These are phyloP conservation scores for Antitrichia curtipendula DNA, from an alignment of 225 moss, liverwort and hornwort species.

Conservation along the genomic window DNA sequence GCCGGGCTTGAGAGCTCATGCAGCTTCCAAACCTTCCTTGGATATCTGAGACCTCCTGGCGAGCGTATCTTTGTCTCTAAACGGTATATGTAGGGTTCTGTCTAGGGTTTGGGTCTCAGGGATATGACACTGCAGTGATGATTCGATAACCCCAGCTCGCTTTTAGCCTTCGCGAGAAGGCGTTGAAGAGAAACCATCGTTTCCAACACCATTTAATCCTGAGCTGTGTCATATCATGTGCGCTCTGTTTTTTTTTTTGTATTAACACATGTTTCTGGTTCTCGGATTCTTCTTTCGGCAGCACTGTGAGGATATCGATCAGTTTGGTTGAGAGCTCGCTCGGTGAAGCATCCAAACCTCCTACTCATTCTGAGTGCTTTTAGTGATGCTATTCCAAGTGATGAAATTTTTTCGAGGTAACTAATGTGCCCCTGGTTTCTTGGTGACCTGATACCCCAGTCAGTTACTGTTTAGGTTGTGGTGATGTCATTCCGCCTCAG, in stretches of 20 bases:
- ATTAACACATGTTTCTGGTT: not conserved
- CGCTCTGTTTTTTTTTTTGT: accelerated
- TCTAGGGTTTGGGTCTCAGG: no score
- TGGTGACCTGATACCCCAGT: conserved; percentile 42
- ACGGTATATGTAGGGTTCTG: no score
- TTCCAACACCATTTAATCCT: not conserved
- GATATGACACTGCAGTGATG: not conserved
- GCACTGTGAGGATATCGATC: not conserved
- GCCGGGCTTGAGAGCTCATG: conserved; percentile 22
- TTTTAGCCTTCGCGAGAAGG: not conserved
- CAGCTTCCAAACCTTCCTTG: conserved; percentile 31
- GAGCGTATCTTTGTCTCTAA: not conserved
- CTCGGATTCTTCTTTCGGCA: no score
- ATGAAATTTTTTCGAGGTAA: no score
- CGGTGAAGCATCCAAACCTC: not conserved
- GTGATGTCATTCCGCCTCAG: not conserved
- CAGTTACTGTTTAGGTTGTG: no score
- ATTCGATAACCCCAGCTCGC: not conserved
- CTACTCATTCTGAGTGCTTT: conserved; percentile 5
- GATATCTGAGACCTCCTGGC: conserved; percentile 21
- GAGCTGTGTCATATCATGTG: not conserved
- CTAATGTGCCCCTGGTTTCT: conserved; percentile 47
- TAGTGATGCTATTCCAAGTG: not conserved
- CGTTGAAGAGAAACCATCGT: conserved; percentile 9
- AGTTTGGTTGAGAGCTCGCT: not conserved